A percentile compares a stretch with the other conserved stretches of the same genome.
Conservation (phyloP, 768 basidiomycete genomes). For the Asterophora parasitica region DNA sequence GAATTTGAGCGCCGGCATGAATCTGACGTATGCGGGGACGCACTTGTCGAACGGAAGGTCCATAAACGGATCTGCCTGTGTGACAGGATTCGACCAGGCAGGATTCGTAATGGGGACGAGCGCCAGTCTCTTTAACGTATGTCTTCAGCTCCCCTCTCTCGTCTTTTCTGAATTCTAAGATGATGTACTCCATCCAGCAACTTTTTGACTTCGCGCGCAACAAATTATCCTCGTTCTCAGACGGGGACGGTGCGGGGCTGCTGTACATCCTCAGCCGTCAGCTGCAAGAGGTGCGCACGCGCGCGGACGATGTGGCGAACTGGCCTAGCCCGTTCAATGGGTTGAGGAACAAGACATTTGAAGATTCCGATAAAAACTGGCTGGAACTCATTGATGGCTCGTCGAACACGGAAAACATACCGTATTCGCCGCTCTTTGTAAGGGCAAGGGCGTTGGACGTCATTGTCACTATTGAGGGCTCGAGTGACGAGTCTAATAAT, state of each 20-base stretch:
- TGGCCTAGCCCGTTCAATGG: slow-evolving; percentile 65
- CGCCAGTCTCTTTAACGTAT: slow-evolving; percentile 62
- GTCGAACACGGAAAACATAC: slow-evolving; percentile 66
- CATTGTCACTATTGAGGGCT: slow-evolving; percentile 70
- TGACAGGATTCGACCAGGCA: slow-evolving; percentile 69
- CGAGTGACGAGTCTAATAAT: slow-evolving; percentile 49
- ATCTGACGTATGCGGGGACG: slow-evolving; percentile 61
- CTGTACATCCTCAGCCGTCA: slow-evolving; percentile 45
- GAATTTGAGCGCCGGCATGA: slow-evolving; percentile 62
- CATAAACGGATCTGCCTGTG: slow-evolving; percentile 53
- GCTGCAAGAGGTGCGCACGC: slow-evolving; percentile 43
- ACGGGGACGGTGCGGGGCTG: slow-evolving; percentile 33
- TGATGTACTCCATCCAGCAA: slow-evolving; percentile 32
- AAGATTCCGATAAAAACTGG: slow-evolving; percentile 46
- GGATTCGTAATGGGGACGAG: slow-evolving; percentile 75
- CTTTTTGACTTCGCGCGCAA: slow-evolving; percentile 41
- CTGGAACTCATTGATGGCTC: slow-evolving; percentile 69
- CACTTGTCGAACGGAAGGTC: slow-evolving; percentile 53
- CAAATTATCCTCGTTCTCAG: slow-evolving; percentile 34
- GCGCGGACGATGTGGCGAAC: slow-evolving; percentile 57
- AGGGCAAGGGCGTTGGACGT: slow-evolving; percentile 66
- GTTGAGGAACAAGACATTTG: slow-evolving; percentile 42
- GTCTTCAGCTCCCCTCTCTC: slow-evolving; percentile 7
- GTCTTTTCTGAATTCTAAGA: neutral
- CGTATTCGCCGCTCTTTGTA: slow-evolving; percentile 67